These are phyloP conservation scores for Histomonas meleagridis DNA, from an alignment of 208 protist species.

Conservation along the genomic window DNA sequence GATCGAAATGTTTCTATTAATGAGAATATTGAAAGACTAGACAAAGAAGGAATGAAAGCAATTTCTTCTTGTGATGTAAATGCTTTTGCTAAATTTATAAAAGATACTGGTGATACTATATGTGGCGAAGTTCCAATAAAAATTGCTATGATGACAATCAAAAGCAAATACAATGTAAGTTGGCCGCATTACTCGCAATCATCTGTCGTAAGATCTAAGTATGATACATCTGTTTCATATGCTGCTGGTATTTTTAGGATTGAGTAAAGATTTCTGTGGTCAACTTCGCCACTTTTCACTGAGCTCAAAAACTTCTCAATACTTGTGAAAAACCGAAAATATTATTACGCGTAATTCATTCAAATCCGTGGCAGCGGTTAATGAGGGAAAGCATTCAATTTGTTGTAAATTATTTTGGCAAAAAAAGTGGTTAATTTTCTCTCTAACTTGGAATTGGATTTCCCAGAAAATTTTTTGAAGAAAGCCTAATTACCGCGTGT, in stretches of 20 bases:
- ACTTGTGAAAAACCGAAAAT: too few relatives aligned
- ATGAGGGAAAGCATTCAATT: too few relatives aligned
- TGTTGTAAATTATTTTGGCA: too few relatives aligned
- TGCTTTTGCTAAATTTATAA: background rate
- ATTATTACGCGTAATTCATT: too few relatives aligned
- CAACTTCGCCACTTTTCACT: too few relatives aligned
- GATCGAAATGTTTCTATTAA: background rate
- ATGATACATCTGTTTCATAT: background rate
- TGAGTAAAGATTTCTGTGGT: background rate
- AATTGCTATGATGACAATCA: background rate
- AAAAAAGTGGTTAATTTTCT: too few relatives aligned
- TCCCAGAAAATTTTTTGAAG: too few relatives aligned
- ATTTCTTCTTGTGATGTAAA: background rate
- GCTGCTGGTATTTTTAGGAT: background rate
- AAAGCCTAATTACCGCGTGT: too few relatives aligned
- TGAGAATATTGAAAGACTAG: background rate
- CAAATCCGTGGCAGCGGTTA: too few relatives aligned
- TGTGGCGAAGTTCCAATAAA: conserved; percentile 30
- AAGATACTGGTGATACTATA: conserved; percentile 15
- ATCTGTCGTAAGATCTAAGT: background rate
- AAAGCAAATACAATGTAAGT: background rate
- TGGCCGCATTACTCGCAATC: conserved; percentile 15
- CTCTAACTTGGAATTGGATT: too few relatives aligned
- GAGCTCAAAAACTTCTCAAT: too few relatives aligned
- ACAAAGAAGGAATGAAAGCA: background rate